Evolutionary conservation across 2,329 filamentous ascomycete species (phyloP).

Genomic region (Colletotrichum ledebouriae): DNA sequence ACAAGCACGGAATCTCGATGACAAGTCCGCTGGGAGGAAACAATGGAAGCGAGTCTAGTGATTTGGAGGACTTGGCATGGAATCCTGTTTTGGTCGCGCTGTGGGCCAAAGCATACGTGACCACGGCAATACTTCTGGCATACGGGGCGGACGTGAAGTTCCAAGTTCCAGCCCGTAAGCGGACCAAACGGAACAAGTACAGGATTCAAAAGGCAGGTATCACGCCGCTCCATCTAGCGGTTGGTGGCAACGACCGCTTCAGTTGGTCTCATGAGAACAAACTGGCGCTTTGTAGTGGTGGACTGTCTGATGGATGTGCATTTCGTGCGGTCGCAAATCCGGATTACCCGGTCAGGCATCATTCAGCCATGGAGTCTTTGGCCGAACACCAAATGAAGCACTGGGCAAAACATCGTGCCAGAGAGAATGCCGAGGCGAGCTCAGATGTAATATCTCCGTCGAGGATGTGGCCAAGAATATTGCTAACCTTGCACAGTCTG

Average conservation of each 20-base stretch:
- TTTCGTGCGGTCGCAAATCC: constrained; percentile 1
- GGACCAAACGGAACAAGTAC: constrained; percentile 3
- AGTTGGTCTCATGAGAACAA: neutral
- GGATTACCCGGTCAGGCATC: neutral
- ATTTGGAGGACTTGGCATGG: constrained; percentile 16
- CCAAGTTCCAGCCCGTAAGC: neutral
- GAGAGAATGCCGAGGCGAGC: neutral
- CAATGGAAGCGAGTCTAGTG: neutral
- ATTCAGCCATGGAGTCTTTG: neutral
- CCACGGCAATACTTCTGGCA: constrained; percentile 8
- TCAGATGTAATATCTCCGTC: neutral
- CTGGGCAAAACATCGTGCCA: neutral
- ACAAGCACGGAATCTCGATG: neutral
- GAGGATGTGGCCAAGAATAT: neutral
- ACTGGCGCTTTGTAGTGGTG: constrained; percentile 1
- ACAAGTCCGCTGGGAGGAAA: neutral
- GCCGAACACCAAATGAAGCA: neutral
- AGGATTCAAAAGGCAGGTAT: neutral
- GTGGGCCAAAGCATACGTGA: constrained; percentile 9
- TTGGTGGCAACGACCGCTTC: neutral
- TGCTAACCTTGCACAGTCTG: neutral
- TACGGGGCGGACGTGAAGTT: constrained; percentile 3
- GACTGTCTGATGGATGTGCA: neutral
- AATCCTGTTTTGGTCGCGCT: constrained; percentile 10
- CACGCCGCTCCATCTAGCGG: constrained; percentile 5